Evolutionary conservation across 2,329 filamentous ascomycete species (phyloP).

Genomic region (Sporothrix dimorphospora): DNA sequence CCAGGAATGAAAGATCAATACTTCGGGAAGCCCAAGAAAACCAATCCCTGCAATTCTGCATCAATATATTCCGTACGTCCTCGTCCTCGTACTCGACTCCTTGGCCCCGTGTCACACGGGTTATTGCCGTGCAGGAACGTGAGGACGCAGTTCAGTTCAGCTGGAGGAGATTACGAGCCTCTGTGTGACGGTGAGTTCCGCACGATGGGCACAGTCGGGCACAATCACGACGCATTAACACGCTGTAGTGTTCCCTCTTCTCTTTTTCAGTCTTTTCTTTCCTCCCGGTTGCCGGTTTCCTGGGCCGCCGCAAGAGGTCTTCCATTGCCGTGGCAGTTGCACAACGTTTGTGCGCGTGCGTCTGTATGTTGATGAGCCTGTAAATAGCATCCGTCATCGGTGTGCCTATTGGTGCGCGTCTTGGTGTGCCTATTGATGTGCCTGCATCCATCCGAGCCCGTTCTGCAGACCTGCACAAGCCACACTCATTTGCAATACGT

Average conservation of each 20-base stretch:
- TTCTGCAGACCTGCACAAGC: neutral
- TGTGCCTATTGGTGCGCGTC: no score
- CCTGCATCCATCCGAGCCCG: neutral
- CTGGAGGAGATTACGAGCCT: constrained; percentile 9
- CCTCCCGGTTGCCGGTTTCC: neutral
- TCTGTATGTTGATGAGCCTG: neutral
- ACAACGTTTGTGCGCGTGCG: constrained; percentile 1
- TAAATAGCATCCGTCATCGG: neutral
- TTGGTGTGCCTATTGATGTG: neutral
- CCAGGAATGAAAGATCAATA: neutral
- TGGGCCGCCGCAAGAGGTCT: neutral
- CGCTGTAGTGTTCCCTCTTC: neutral
- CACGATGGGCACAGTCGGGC: neutral
- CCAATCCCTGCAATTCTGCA: neutral
- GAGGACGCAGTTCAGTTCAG: constrained; percentile 13
- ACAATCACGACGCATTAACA: neutral
- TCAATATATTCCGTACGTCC: neutral
- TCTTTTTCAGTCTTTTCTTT: neutral
- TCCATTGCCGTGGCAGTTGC: neutral
- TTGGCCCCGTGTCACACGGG: neutral
- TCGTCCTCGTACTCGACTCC: neutral
- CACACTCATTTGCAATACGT: neutral
- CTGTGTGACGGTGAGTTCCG: neutral
- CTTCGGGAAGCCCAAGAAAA: no score
- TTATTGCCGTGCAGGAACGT: neutral